Base-by-base conservation (phyloP, 2,329 filamentous ascomycete genomes). In the Thelonectria discophora region DNA sequence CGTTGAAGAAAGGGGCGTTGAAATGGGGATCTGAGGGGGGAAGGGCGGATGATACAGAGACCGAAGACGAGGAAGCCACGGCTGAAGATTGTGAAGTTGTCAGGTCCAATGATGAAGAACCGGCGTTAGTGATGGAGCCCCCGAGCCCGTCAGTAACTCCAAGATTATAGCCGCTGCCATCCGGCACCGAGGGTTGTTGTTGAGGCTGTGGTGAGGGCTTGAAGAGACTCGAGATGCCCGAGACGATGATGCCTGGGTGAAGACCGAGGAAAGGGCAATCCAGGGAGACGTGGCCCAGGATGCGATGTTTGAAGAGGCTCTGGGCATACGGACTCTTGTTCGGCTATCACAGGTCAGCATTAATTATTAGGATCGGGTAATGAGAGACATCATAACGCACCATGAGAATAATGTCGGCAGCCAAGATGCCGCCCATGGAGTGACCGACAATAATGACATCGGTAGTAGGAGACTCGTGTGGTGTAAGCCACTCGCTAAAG, bases 221-320 rank as follows among this genome's bases (percentile, higher is more conserved):
- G 75, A 97, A 95, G 11, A 97, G 82, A 72, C 92, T 94, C 2
- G 88, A 86, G 55, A 97, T 85, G 2, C 93, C 92, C 39, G 91
- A 91, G n/a, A 88, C 85, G 43, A 97, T 86, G 43, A 97, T 90
- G 6, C 94, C 91, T 1, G 93, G 93, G 76, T 97, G 93, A 73
- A 97, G 90, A 3, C 94, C 94, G 6, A 97, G 81, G 60, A 96
- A 93, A 0, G 94, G 94, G 0, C 91, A 90, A 76, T 97, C 94
- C 50, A 97, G 89, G 58, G 91, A 91, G 58, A 97, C 82, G 5
- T 89, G 89, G 0, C 94, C 94, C 30, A 97, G 77, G 42, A 97
- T 90, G 10, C 88, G 86, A 78, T 97, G 92, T 65, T 87, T 88
- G 66, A 91, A 87, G 11, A 79, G 79, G 59, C 74, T 73, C 50